Evolutionary conservation across 129 eudicot genomes (phyloP), one percentile per base, ranked within the genome.

Genomic region (Mikania micrantha): DNA sequence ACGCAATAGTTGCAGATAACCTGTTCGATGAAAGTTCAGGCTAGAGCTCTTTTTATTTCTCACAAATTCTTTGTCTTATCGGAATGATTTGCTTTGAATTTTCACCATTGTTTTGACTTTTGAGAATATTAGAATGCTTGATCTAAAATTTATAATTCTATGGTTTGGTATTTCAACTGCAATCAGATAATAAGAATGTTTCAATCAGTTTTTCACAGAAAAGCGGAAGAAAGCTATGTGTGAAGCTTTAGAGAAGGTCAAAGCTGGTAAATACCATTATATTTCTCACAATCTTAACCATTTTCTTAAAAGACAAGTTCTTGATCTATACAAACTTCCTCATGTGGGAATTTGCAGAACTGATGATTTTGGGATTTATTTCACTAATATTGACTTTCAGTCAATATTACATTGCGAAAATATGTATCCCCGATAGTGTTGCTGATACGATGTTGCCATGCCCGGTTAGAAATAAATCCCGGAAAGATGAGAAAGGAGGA

Each of bases 331-430:
- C n/a, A n/a, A 67, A 27, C 52, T 66, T 22, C 41, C 3, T 59
- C 41, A 32, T 4, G 35, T 59, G 25, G 17, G 59, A 59, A 64
- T 60, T 39, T 74, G 84, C 84, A 91, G 97, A 91, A 71, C 73
- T 91, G 88, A 91, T 91, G 97, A 73, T 92, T 78, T 79, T 92
- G 2, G 98, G 98, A 19, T 88, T 88, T 79, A 92, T 88, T 60
- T 92, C 98, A 0, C 63, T 91, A 42, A 70, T 83, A 16, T 79
- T 90, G 70, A 88, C 92, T 59, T 90, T 90, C 74, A 75, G 88
- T 78, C 95, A 88, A 67, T 73, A 64, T 42, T 88, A 86, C 83
- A 84, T 88, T 41, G 84, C 84, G 45, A 74, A 76, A 63, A 88
- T 92, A 21, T 92, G 98, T 69, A 82, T 92, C 56, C 90, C 96